phyloP scores from a whole-genome alignment of 768 basidiomycete genomes.

The Xerocomellus dryophilus region DNA sequence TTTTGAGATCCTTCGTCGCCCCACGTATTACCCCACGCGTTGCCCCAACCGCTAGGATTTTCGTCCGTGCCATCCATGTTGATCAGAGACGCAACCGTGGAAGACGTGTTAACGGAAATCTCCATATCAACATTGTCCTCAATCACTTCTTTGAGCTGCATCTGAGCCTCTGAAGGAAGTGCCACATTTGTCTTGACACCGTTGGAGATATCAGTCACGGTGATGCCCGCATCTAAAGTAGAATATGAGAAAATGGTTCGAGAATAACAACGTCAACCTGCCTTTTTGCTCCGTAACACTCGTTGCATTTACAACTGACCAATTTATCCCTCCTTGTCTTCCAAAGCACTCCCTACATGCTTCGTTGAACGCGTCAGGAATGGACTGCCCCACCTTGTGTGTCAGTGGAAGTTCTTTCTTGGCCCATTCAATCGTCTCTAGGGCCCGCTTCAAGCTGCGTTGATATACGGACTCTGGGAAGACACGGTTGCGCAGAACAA shows the following conservation, averaged over 20 bases:
- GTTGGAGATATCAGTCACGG: conserved; percentile 14
- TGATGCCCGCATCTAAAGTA: conserved; percentile 13
- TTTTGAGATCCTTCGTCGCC: conserved; percentile 5
- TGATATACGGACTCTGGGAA: conserved; percentile 49
- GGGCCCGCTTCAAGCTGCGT: conserved; percentile 43
- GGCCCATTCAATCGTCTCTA: conserved; percentile 42
- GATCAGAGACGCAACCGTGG: background rate
- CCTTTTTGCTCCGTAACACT: conserved; percentile 11
- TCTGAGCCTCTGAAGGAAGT: conserved; percentile 27
- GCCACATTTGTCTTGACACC: conserved; percentile 13
- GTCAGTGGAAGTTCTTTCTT: conserved; percentile 44
- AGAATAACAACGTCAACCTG: background rate
- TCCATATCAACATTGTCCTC: conserved; percentile 28
- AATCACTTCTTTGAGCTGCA: conserved; percentile 24
- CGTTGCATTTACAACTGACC: conserved; percentile 14
- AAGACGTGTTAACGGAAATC: conserved; percentile 6
- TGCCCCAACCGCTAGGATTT: conserved; percentile 2
- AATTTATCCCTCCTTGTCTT: conserved; percentile 40
- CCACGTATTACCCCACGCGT: conserved; percentile 12
- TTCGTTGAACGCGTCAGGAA: conserved; percentile 47
- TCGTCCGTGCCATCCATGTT: background rate
- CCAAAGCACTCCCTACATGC: conserved; percentile 53
- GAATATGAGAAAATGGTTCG: conserved; percentile 4
- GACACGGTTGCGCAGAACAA: conserved; percentile 53
- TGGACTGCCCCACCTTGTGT: conserved; percentile 34